Percentiles rank a stretch among this genome's conserved stretches.
These are phyloP conservation scores for Nicotiana obtusifolia DNA, from an alignment of 257 asterid species.

Conservation along the genomic window DNA sequence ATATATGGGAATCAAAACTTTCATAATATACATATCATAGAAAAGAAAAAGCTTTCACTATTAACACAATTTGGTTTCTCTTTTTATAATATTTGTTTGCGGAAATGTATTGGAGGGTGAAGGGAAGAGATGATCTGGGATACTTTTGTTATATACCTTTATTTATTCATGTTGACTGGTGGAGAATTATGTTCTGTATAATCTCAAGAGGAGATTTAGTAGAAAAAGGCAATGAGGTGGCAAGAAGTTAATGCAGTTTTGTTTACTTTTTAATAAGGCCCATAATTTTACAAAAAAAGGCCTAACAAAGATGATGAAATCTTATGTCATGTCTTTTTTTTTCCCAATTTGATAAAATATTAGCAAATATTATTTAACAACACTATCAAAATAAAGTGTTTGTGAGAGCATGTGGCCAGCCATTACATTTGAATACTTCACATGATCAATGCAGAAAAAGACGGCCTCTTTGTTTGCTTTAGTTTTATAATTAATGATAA, in stretches of 20 bases:
- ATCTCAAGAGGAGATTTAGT: not conserved
- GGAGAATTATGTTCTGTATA: not conserved
- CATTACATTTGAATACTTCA: constrained; percentile 28
- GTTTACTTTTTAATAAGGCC: not conserved
- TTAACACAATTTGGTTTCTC: not conserved
- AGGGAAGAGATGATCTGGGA: not conserved
- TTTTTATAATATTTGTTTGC: not conserved
- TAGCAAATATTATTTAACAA: constrained; percentile 3
- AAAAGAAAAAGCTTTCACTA: too few relatives aligned
- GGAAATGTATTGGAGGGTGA: not conserved
- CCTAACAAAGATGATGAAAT: not conserved
- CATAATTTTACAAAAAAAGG: not conserved
- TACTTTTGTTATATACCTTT: not conserved
- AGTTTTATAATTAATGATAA: not conserved
- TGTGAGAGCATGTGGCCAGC: constrained; percentile 38
- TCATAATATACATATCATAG: not conserved
- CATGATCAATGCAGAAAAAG: constrained; percentile 15
- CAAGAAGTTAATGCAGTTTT: not conserved
- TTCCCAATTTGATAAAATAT: not conserved
- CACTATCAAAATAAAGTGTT: constrained; percentile 13
- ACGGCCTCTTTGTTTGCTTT: constrained; percentile 12
- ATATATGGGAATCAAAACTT: too few relatives aligned
- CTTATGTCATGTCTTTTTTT: constrained; percentile 1
- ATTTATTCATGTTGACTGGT: not conserved
- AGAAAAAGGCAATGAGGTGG: not conserved